phyloP scores from a whole-genome alignment of 192 early-diverging fungal genomes.

The Dissophora globulifera region DNA sequence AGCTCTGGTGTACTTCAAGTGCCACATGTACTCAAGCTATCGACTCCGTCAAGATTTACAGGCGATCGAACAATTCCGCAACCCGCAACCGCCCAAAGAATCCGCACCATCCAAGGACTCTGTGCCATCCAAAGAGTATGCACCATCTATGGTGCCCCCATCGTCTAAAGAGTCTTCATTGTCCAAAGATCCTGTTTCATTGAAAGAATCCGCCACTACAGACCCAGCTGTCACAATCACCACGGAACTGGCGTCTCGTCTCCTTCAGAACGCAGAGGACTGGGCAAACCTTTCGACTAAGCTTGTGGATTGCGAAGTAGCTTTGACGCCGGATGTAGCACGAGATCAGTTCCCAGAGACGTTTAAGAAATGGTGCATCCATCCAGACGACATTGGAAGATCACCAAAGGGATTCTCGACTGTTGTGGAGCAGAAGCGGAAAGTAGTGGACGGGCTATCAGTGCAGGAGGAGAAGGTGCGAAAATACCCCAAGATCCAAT shows the following conservation, averaged over 20 bases:
- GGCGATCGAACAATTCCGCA: neutral
- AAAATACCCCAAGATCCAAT: constrained; percentile 7
- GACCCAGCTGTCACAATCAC: constrained; percentile 3
- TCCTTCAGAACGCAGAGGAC: constrained; percentile 23
- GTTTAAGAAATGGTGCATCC: constrained; percentile 31
- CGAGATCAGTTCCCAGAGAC: constrained; percentile 22
- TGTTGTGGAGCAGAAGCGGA: constrained; percentile 14
- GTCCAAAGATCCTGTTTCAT: too few species aligned
- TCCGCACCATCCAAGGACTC: neutral
- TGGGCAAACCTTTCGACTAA: constrained; percentile 7
- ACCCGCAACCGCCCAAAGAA: neutral
- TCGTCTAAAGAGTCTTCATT: too few species aligned
- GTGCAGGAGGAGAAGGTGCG: constrained; percentile 3
- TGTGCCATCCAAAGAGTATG: too few species aligned
- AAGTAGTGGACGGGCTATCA: neutral
- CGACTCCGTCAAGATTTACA: constrained; percentile 24
- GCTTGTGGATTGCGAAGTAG: constrained; percentile 10
- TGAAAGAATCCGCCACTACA: too few species aligned
- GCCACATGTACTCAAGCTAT: constrained; percentile 12
- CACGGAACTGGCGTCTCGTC: neutral
- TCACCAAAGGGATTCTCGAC: neutral
- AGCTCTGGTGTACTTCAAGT: constrained; percentile 21
- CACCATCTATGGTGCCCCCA: neutral
- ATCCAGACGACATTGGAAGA: constrained; percentile 16
- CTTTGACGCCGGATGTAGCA: constrained; percentile 15